These are phyloP conservation scores for Aspergillus vadensis DNA, from an alignment of 2,329 filamentous ascomycete species.

Conservation along the genomic window DNA sequence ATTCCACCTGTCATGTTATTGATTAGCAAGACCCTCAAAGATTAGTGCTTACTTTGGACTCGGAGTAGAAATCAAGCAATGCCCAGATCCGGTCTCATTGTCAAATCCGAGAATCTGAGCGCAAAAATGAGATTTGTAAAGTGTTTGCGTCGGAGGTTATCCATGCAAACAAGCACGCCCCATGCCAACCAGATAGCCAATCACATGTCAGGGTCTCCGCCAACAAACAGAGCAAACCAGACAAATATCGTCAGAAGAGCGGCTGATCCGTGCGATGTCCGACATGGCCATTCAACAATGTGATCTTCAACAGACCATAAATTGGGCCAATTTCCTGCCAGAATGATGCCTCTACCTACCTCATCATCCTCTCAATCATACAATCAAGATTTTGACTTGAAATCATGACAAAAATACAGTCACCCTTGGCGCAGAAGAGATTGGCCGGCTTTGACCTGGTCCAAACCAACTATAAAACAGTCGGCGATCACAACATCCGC, in stretches of 20 bases:
- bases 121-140: background rate
- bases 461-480: conserved; percentile 45
- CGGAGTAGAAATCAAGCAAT: too few relatives aligned
- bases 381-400: background rate
- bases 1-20: too few relatives aligned
- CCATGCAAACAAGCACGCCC: background rate
- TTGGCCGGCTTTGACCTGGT: conserved; percentile 44
- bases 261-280: too few relatives aligned
- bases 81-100: too few relatives aligned
- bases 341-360: background rate
- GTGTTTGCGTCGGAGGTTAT: background rate
- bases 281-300: background rate
- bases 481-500: conserved; percentile 40
- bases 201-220: background rate
- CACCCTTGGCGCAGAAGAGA: conserved; percentile 7
- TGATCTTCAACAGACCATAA: background rate
- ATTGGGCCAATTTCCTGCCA: background rate
- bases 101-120: too few relatives aligned
- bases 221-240: background rate
- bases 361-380: background rate
- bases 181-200: background rate
- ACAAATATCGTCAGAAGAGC: background rate
- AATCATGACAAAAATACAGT: background rate
- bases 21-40: too few relatives aligned
- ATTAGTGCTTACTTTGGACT: too few relatives aligned